Conservation (phyloP, 345 rosid species). For the Cardamine occulta region DNA sequence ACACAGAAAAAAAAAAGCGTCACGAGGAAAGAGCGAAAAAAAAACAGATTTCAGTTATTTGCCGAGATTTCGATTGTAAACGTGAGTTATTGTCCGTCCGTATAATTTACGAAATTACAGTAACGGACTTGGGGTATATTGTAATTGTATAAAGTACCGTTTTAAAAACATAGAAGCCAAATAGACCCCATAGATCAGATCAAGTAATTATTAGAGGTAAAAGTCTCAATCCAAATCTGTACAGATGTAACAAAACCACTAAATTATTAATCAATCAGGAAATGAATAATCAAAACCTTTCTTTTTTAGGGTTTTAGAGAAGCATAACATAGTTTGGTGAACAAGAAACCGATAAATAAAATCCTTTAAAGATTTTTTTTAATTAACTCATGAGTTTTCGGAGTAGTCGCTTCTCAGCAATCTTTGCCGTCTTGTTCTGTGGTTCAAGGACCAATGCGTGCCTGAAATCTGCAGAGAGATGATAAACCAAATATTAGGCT, state of each 20-base stretch:
- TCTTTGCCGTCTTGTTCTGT: constrained; percentile 73
- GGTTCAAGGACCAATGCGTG: constrained; percentile 92
- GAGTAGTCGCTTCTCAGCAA: constrained; percentile 71
- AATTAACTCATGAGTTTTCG: constrained; percentile 54
- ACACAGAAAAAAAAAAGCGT: constrained; percentile 14
- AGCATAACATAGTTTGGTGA: constrained; percentile 15
- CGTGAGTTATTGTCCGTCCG: constrained; percentile 17
- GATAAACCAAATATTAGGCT: not conserved
- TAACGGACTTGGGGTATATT: not conserved
- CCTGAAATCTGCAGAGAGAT: constrained; percentile 68
- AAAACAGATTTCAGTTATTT: constrained; percentile 13
- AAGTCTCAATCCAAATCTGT: constrained; percentile 14
- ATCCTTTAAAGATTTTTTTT: not conserved
- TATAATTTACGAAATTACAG: constrained; percentile 10
- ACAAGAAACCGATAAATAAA: constrained; percentile 6
- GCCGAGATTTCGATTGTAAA: not conserved
- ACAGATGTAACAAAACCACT: constrained; percentile 23
- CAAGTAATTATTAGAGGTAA: not conserved
- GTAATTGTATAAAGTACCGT: not conserved
- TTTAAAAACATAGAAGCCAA: not conserved
- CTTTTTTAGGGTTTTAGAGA: constrained; percentile 12
- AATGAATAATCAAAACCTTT: constrained; percentile 1
- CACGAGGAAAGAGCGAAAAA: not conserved
- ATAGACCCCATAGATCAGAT: not conserved
- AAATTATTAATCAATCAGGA: constrained; percentile 3